These are phyloP conservation scores for Aspergillus ochraceus DNA, from an alignment of 2,329 filamentous ascomycete genomes.

Conservation along the genomic window DNA sequence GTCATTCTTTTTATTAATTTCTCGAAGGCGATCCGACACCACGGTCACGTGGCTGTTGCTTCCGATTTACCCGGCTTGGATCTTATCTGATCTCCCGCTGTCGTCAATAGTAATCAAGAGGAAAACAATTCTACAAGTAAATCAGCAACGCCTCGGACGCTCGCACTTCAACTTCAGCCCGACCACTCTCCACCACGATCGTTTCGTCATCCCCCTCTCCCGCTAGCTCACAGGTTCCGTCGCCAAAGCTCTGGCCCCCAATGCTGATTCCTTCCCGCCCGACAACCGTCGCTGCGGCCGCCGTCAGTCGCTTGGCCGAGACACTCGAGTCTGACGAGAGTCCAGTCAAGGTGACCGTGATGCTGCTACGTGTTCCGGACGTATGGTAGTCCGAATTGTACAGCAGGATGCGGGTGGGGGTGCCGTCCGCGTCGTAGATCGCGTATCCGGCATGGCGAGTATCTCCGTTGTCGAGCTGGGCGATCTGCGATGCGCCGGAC, in stretches of 20 bases:
- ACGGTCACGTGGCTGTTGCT: too few species aligned
- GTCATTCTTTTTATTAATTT: too few species aligned
- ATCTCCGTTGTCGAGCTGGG: slow-evolving; percentile 47
- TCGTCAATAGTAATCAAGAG: too few species aligned
- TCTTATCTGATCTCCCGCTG: not conserved
- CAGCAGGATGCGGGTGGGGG: slow-evolving; percentile 43
- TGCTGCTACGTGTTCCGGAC: slow-evolving; percentile 25
- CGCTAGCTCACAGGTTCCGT: slow-evolving; percentile 43
- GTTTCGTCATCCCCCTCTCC: too few species aligned
- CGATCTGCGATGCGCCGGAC: slow-evolving; percentile 45
- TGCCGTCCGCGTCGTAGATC: slow-evolving; percentile 38
- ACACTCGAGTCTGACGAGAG: slow-evolving; percentile 34
- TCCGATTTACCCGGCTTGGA: too few species aligned
- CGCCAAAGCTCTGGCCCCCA: slow-evolving; percentile 49
- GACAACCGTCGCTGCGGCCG: slow-evolving; percentile 46
- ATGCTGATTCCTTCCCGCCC: slow-evolving; percentile 44
- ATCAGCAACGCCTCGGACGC: slow-evolving; percentile 53
- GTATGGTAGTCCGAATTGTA: slow-evolving; percentile 35
- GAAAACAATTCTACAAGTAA: slow-evolving; percentile 34
- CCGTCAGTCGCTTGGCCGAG: slow-evolving; percentile 48
- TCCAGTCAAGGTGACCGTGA: slow-evolving; percentile 47
- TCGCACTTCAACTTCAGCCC: slow-evolving; percentile 38
- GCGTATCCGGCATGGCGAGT: slow-evolving; percentile 50
- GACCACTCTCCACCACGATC: not conserved
- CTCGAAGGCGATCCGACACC: too few species aligned